Evolutionary conservation across 306 rosid genomes (phyloP).

Genomic region (Rubus parviflorus): DNA sequence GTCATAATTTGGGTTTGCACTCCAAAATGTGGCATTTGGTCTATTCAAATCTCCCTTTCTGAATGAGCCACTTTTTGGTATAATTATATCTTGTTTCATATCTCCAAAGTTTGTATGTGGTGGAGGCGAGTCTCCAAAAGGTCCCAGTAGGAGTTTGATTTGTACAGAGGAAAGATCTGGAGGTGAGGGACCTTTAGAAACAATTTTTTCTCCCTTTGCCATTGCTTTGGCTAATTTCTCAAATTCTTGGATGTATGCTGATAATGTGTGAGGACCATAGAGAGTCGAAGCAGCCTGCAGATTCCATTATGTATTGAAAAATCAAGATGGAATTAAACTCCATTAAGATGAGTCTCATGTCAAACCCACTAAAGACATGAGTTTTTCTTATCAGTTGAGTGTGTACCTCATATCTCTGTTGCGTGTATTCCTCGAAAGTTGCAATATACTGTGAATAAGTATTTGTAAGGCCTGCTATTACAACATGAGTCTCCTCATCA

Average conservation of each 20-base stretch:
- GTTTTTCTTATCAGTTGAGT: background rate
- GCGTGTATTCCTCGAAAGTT: conserved; percentile 71
- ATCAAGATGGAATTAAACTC: background rate
- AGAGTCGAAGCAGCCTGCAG: conserved; percentile 83
- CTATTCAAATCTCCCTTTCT: conserved; percentile 39
- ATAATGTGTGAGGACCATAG: conserved; percentile 82
- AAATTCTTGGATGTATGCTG: conserved; percentile 84
- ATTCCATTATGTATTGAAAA: background rate
- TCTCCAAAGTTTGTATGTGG: conserved; percentile 57
- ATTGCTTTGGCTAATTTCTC: conserved; percentile 69
- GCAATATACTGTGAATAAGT: conserved; percentile 80
- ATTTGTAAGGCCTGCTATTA: conserved; percentile 84
- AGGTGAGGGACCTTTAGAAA: conserved; percentile 45
- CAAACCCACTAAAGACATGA: background rate
- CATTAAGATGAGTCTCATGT: background rate
- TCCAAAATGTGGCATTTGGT: conserved; percentile 66
- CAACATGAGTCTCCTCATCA: conserved; percentile 46
- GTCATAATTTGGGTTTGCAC: conserved; percentile 74
- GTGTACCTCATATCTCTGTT: conserved; percentile 75
- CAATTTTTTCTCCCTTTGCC: conserved; percentile 48
- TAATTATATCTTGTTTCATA: conserved; percentile 52
- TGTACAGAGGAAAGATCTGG: conserved; percentile 70
- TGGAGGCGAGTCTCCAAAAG: conserved; percentile 52
- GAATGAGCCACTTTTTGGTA: conserved; percentile 56
- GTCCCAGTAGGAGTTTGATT: conserved; percentile 31